A percentile compares a stretch with the other conserved stretches of the same genome.
Conservation (phyloP, 1,139 yeast species). For the Taphrina communis region DNA sequence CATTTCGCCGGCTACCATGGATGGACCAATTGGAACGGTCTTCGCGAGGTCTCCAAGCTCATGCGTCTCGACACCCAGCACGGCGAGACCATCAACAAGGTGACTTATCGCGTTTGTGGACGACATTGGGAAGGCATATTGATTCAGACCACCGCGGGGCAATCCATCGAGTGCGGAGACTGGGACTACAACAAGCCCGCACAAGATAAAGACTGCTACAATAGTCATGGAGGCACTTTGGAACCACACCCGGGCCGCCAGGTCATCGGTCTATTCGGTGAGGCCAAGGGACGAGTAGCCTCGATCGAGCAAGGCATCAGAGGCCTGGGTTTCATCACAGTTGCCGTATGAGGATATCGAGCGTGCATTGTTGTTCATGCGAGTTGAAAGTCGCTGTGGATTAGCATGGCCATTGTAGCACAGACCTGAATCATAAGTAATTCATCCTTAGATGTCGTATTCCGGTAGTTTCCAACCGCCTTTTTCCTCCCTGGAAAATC, state of each 20-base stretch:
- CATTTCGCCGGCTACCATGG: slow-evolving; percentile 1
- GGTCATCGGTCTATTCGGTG: background rate
- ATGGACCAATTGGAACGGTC: background rate
- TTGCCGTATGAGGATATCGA: background rate
- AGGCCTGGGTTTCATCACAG: slow-evolving; percentile 1
- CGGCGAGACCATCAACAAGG: background rate
- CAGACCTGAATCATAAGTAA: too few relatives aligned
- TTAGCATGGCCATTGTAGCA: too few relatives aligned
- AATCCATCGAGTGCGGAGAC: slow-evolving; percentile 7
- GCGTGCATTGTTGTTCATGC: too few relatives aligned
- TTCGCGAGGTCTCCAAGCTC: background rate
- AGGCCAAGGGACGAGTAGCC: background rate
- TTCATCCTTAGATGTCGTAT: background rate
- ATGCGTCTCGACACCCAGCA: slow-evolving; percentile 2
- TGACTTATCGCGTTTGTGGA: slow-evolving; percentile 9
- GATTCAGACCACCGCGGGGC: background rate
- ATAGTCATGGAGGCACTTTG: background rate
- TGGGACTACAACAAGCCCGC: background rate
- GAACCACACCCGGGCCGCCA: background rate
- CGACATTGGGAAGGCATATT: slow-evolving; percentile 3
- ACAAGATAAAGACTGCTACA: background rate
- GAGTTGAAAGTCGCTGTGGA: too few relatives aligned
- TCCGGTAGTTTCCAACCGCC: background rate
- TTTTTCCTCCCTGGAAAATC: background rate
- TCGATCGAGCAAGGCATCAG: slow-evolving; percentile 12